Evolutionary conservation across 331 rosid species (phyloP).

Genomic region (Malus hybrid): DNA sequence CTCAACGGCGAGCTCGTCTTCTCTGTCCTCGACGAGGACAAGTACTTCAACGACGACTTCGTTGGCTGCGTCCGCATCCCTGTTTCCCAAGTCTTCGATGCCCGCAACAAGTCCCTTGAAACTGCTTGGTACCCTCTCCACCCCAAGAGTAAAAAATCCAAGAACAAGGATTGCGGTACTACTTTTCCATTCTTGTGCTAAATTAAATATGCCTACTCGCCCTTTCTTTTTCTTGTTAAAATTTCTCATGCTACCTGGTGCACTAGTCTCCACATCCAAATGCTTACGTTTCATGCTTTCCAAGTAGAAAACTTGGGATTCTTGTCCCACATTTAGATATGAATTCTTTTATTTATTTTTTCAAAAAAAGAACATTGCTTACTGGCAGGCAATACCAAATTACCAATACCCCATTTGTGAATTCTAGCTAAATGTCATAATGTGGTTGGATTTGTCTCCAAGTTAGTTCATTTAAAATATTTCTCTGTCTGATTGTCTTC

Average conservation of each 20-base stretch:
- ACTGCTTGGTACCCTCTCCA: slow-evolving; percentile 68
- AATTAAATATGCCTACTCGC: not conserved
- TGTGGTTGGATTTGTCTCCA: slow-evolving; percentile 7
- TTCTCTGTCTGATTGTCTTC: slow-evolving; percentile 3
- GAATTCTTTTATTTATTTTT: no score
- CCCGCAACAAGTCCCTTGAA: slow-evolving; percentile 51
- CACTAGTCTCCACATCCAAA: not conserved
- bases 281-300: not conserved
- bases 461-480: not conserved
- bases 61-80: slow-evolving; percentile 62
- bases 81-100: slow-evolving; percentile 56
- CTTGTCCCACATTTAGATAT: not conserved
- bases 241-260: not conserved
- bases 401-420: not conserved
- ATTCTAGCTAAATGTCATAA: not conserved
- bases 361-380: not conserved
- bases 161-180: slow-evolving; percentile 75
- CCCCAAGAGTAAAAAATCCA: slow-evolving; percentile 60
- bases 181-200: not conserved
- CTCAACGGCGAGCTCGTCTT: slow-evolving; percentile 52
- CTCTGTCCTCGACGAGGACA: slow-evolving; percentile 75
- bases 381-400: not conserved
- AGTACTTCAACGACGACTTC: slow-evolving; percentile 71
- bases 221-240: not conserved
- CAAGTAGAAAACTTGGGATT: not conserved